Conservation (phyloP, 2,329 filamentous ascomycete genomes). For the Dothiorella sarmentorum region DNA sequence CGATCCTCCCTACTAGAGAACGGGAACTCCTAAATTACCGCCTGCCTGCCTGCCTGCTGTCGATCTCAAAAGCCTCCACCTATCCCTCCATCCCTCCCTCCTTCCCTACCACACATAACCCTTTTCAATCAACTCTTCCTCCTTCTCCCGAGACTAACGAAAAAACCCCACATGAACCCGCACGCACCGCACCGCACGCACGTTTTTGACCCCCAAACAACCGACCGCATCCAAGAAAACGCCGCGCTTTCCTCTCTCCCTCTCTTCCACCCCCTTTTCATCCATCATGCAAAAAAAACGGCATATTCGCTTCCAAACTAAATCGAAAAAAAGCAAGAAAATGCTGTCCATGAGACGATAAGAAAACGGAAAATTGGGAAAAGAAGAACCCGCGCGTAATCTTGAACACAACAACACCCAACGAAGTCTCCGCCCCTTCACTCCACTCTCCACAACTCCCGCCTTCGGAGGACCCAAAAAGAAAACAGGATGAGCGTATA, state of each 20-base stretch:
- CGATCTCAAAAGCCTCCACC: background rate
- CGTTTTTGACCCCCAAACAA: too few species aligned
- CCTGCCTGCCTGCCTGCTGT: background rate
- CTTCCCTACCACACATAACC: background rate
- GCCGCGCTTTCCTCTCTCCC: too few species aligned
- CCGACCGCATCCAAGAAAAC: too few species aligned
- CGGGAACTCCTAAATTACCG: conserved; percentile 1
- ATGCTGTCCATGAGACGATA: too few species aligned
- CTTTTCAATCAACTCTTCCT: background rate
- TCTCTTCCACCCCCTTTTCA: too few species aligned
- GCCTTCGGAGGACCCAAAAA: background rate
- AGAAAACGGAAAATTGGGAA: too few species aligned
- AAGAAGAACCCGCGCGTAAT: too few species aligned
- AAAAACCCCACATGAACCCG: background rate
- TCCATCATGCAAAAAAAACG: too few species aligned
- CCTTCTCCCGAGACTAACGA: background rate
- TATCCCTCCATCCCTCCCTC: background rate
- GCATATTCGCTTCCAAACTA: too few species aligned
- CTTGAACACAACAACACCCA: background rate
- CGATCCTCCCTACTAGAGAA: conserved; percentile 2
- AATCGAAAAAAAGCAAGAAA: too few species aligned
- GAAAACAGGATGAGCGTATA: background rate
- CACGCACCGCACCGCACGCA: background rate
- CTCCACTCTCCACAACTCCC: too few species aligned
- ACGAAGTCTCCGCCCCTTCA: too few species aligned